Evolutionary conservation across 805 yeast species (phyloP).

Genomic region (Metschnikowia lochheadii): DNA sequence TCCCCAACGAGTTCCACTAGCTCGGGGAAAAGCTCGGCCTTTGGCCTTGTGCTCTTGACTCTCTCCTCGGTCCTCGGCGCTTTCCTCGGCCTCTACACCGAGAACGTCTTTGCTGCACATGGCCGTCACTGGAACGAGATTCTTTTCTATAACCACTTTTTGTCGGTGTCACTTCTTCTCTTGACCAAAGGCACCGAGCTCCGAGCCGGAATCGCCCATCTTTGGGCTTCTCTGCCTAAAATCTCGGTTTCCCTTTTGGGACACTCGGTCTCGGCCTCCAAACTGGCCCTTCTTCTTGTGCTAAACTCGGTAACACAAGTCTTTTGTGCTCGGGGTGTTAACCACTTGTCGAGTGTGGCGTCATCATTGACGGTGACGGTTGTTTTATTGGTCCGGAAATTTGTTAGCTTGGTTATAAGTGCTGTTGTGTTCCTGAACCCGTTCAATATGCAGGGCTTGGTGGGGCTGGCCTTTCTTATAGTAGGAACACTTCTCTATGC

Average conservation of each 20-base stretch:
- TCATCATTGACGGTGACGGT: slow-evolving; percentile 64
- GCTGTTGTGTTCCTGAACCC: slow-evolving; percentile 47
- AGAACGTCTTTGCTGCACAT: slow-evolving; percentile 44
- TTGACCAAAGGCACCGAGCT: background rate
- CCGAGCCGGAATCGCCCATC: slow-evolving; percentile 23
- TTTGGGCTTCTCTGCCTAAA: background rate
- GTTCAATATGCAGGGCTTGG: slow-evolving; percentile 32
- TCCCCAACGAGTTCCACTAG: too few relatives aligned
- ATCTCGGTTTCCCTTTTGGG: background rate
- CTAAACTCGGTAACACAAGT: slow-evolving; percentile 23
- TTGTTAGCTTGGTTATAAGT: slow-evolving; percentile 55
- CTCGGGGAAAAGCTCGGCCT: slow-evolving; percentile 4
- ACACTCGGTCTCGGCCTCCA: slow-evolving; percentile 9
- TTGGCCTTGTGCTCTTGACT: slow-evolving; percentile 27
- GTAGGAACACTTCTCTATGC: slow-evolving; percentile 50
- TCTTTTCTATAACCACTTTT: slow-evolving; percentile 55
- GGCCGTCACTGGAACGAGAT: slow-evolving; percentile 65
- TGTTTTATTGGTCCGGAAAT: slow-evolving; percentile 57
- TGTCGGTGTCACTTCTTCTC: slow-evolving; percentile 52
- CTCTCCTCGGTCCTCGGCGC: slow-evolving; percentile 51
- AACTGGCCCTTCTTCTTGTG: slow-evolving; percentile 13
- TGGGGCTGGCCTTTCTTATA: slow-evolving; percentile 53
- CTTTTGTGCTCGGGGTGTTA: slow-evolving; percentile 66
- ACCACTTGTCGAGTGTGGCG: slow-evolving; percentile 51
- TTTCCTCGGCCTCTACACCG: slow-evolving; percentile 55